These are phyloP conservation scores for Chrysanthemum makinoi DNA, from an alignment of 129 eudicot genomes.

Conservation along the genomic window DNA sequence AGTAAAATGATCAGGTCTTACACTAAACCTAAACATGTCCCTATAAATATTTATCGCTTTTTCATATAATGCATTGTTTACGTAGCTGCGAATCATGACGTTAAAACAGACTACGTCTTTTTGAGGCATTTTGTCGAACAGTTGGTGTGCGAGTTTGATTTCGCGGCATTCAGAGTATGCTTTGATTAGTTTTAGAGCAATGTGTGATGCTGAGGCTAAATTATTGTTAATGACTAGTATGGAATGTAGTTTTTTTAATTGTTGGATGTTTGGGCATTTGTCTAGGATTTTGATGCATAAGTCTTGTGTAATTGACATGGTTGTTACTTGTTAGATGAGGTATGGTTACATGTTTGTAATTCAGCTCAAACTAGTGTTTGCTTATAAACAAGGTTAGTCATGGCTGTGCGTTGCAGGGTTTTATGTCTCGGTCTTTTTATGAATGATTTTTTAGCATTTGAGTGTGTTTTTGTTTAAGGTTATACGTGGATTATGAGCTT, in stretches of 20 bases:
- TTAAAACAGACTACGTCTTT: slow-evolving; percentile 53
- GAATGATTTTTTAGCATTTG: no score
- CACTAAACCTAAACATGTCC: slow-evolving; percentile 32
- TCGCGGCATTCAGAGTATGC: slow-evolving; percentile 63
- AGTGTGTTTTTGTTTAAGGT: no score
- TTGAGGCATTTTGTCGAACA: slow-evolving; percentile 65
- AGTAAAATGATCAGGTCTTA: slow-evolving; percentile 73
- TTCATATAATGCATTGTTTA: slow-evolving; percentile 43
- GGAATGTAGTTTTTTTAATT: slow-evolving; percentile 52
- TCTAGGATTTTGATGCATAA: slow-evolving; percentile 44
- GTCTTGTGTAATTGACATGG: slow-evolving; percentile 31
- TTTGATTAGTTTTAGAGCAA: slow-evolving; percentile 74
- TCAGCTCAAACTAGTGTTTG: no score
- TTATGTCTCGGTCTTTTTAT: no score
- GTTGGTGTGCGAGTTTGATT: slow-evolving; percentile 46
- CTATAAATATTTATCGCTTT: slow-evolving; percentile 52
- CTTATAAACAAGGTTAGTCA: no score
- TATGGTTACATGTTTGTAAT: no score
- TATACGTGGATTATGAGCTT: no score
- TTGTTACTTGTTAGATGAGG: not conserved
- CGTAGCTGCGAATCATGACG: slow-evolving; percentile 84
- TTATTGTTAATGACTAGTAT: slow-evolving; percentile 43
- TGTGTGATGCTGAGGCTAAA: slow-evolving; percentile 42
- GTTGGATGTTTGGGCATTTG: slow-evolving; percentile 51
- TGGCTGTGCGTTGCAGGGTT: no score